Evolutionary conservation across 1,284 basidiomycete genomes (phyloP), one percentile per base, ranked within the genome.

Genomic region (Apiotrichum akiyoshidainum): DNA sequence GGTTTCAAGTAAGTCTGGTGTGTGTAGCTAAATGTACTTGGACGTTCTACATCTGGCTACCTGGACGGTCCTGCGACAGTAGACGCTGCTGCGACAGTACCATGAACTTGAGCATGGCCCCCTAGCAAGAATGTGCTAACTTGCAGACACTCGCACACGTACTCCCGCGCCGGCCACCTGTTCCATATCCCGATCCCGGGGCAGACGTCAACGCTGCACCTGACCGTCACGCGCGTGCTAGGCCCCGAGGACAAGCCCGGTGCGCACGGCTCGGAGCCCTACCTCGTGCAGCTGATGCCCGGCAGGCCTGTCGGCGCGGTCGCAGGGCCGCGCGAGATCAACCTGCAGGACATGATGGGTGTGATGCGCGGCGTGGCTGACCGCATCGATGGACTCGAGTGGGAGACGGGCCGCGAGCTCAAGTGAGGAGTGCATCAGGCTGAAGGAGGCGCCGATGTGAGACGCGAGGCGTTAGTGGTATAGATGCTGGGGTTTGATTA

Each of bases 111-210:
- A n/a, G n/a, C n/a, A n/a, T n/a, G n/a, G n/a, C n/a, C n/a, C n/a
- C n/a, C n/a, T n/a, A n/a, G n/a, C n/a, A n/a, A n/a, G n/a, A n/a
- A n/a, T 31, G 21, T 11, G 26, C 52, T 59, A 35, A 58, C 41
- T 0, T 0, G 8, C 46, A 76, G 74, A 46, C 66, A 66, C 45
- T 68, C 70, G n/a, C 74, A 76, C 54, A 53, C 61, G 2, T 68
- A 69, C 44, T 61, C 61, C 0, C 64, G 68, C 7, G 44, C 44
- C 35, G 74, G 74, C 1, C 61, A 64, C 42, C 62, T 73, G 21
- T 70, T 76, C 55, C 70, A 75, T 58, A 54, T 76, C 52, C 70
- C 74, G 2, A 50, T 74, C 13, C 63, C 72, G 0, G 54, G 63
- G 7, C 65, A 65, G 8, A 57, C 59, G 5, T 47, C 53, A 31